Percentiles rank a stretch among this genome's conserved stretches.
These are phyloP conservation scores for Notholithocarpus densiflorus DNA, from an alignment of 306 rosid genomes.

Conservation along the genomic window DNA sequence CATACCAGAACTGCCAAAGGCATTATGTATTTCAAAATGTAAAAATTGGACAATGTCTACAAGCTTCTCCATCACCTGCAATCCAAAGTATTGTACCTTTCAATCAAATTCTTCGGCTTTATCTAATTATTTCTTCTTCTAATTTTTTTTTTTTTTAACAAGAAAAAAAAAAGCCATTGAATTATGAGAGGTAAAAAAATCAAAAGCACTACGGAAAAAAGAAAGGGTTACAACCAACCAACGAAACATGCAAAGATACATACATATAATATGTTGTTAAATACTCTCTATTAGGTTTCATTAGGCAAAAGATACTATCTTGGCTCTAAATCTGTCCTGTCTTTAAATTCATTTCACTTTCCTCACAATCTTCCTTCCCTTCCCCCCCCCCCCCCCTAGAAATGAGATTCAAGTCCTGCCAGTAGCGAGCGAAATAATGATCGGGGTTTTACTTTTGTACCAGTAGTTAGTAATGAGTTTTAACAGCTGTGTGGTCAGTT, in stretches of 20 bases:
- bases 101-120: neutral
- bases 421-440: no score
- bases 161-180: neutral
- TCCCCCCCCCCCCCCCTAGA: no score
- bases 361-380: no score
- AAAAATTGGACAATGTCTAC: slow-evolving; percentile 74
- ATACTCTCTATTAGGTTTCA: neutral
- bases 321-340: neutral
- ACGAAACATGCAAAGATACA: neutral
- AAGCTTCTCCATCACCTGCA: slow-evolving; percentile 84
- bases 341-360: no score
- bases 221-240: neutral
- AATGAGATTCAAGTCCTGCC: no score
- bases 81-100: slow-evolving; percentile 29
- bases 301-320: neutral
- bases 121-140: neutral
- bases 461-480: no score
- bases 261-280: neutral
- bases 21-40: slow-evolving; percentile 64
- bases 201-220: neutral
- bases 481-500: no score
- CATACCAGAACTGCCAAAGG: slow-evolving; percentile 61
- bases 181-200: neutral
- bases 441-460: no score
- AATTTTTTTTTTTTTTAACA: neutral